Evolutionary conservation across 805 yeast genomes (phyloP).

Genomic region (Yarrowia bubula): DNA sequence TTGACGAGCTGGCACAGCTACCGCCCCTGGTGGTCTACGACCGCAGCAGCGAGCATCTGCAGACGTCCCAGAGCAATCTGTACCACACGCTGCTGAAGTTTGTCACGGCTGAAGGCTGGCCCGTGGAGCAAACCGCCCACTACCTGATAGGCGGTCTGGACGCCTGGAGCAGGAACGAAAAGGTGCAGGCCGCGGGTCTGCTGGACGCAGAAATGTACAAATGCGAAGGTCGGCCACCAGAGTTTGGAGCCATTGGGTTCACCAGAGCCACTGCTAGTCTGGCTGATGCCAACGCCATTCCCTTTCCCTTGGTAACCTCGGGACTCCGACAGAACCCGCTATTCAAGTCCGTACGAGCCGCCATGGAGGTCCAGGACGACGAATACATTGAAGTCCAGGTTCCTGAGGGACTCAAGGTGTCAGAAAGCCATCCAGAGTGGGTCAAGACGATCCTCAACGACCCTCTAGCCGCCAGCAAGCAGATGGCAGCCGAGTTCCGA

Average conservation of each 20-base stretch:
- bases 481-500: conserved; percentile 55
- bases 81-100: conserved; percentile 36
- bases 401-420: conserved; percentile 30
- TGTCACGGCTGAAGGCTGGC: conserved; percentile 33
- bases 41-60: conserved; percentile 30
- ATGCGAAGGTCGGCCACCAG: conserved; percentile 16
- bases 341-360: conserved; percentile 32
- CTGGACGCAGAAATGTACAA: conserved; percentile 9
- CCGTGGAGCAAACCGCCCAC: conserved; percentile 30
- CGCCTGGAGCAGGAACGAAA: conserved; percentile 14
- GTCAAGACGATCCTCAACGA: conserved; percentile 42
- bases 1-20: conserved; percentile 34
- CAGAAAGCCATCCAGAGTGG: conserved; percentile 54
- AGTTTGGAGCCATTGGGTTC: conserved; percentile 19
- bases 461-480: conserved; percentile 42
- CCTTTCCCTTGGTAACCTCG: conserved; percentile 35
- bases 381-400: conserved; percentile 31
- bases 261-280: conserved; percentile 31
- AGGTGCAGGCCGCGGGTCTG: neutral
- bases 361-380: conserved; percentile 35
- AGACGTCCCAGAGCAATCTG: conserved; percentile 31
- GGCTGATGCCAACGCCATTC: conserved; percentile 31
- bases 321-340: conserved; percentile 31
- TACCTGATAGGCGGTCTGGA: conserved; percentile 37
- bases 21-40: conserved; percentile 53